Evolutionary conservation across 2,329 filamentous ascomycete species (phyloP).

Genomic region (Diaporthe citri): DNA sequence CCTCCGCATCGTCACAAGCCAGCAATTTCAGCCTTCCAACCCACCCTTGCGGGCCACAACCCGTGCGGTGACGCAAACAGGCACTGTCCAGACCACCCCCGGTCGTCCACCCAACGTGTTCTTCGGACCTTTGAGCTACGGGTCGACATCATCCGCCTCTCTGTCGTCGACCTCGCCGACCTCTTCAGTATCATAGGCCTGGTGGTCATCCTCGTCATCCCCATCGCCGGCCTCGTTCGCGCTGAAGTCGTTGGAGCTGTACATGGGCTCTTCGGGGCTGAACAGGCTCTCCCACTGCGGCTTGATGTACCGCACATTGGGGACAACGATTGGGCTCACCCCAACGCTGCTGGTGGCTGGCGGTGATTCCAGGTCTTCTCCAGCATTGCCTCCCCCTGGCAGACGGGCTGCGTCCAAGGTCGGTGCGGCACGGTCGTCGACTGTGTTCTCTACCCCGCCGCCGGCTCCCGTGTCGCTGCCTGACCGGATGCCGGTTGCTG

Average conservation of each 20-base stretch:
- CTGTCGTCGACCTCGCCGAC: not conserved
- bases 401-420: not conserved
- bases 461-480: not conserved
- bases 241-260: not conserved
- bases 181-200: not conserved
- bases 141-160: not conserved
- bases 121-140: not conserved
- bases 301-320: not conserved
- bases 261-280: not conserved
- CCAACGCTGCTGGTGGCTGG: too few relatives aligned
- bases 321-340: not conserved
- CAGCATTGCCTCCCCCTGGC: not conserved
- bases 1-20: not conserved
- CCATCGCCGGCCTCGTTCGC: conserved; percentile 4
- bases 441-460: not conserved
- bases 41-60: not conserved
- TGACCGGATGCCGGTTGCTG: not conserved
- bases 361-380: not conserved
- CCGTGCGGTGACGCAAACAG: too few relatives aligned
- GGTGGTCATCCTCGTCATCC: not conserved
- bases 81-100: too few relatives aligned
- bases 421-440: not conserved
- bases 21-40: too few relatives aligned
- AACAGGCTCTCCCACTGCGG: conserved; percentile 9
- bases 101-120: not conserved